phyloP scores from a whole-genome alignment of 768 basidiomycete genomes.

The Artomyces pyxidatus region DNA sequence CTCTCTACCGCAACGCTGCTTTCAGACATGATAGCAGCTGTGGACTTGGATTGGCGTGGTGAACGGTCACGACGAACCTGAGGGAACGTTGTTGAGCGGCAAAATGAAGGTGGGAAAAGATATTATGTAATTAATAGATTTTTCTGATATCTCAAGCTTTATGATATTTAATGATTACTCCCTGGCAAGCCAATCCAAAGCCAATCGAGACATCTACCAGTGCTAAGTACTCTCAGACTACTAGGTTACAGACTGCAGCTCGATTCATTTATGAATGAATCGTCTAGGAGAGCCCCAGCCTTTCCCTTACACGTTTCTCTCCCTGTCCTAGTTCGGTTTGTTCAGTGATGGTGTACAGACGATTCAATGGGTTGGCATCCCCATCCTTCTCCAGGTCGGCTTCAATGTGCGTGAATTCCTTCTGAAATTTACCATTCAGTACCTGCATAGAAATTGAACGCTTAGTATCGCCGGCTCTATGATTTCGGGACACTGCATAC shows the following conservation, averaged over 20 bases:
- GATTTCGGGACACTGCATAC: conserved; percentile 20
- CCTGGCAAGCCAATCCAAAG: no score
- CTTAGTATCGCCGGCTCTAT: background rate
- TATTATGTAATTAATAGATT: no score
- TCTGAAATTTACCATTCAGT: conserved; percentile 50
- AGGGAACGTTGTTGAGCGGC: no score
- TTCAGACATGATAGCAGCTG: conserved; percentile 17
- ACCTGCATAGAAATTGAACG: conserved; percentile 27
- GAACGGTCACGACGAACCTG: no score
- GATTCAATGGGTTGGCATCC: conserved; percentile 42
- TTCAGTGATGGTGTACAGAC: conserved; percentile 42
- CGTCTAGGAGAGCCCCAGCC: conserved; percentile 34
- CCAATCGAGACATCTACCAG: no score
- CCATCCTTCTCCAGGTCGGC: conserved; percentile 50
- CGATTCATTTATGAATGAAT: no score
- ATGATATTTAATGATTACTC: no score
- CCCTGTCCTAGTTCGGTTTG: conserved; percentile 48
- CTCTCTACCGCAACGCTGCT: conserved; percentile 8
- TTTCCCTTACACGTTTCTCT: conserved; percentile 48
- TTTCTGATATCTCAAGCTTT: no score
- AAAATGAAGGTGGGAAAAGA: no score
- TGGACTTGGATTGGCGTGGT: no score
- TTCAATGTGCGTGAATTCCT: conserved; percentile 48
- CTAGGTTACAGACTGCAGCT: no score
- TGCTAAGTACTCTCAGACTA: no score